Conservation (phyloP, 768 basidiomycete genomes). For the Antrodiella citrinella region DNA sequence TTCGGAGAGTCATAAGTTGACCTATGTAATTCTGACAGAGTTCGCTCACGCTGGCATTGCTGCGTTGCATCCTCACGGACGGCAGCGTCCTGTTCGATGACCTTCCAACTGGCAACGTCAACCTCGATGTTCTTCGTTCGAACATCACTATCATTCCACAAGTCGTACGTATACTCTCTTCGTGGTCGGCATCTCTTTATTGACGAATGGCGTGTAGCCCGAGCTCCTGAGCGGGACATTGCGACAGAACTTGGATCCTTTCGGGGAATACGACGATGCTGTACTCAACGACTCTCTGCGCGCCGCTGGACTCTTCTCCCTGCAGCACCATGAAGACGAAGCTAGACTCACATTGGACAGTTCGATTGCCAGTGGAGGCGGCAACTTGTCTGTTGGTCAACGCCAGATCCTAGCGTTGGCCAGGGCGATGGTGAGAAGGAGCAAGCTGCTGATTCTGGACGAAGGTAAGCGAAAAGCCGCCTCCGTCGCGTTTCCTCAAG, state of each 20-base stretch:
- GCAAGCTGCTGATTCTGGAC: slow-evolving; percentile 50
- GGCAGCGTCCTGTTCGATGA: slow-evolving; percentile 46
- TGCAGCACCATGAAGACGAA: slow-evolving; percentile 28
- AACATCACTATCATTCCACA: slow-evolving; percentile 56
- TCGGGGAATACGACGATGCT: slow-evolving; percentile 44
- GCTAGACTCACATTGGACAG: slow-evolving; percentile 35
- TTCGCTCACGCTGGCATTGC: slow-evolving; percentile 41
- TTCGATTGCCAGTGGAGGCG: slow-evolving; percentile 33
- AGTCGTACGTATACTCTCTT: slow-evolving; percentile 25
- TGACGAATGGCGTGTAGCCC: slow-evolving; percentile 20
- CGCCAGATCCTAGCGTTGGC: slow-evolving; percentile 53
- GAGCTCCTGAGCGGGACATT: slow-evolving; percentile 47
- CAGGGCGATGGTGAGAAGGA: slow-evolving; percentile 45
- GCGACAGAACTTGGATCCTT: slow-evolving; percentile 52
- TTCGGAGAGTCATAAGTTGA: not conserved
- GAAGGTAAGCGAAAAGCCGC: no score
- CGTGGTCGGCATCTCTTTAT: not conserved
- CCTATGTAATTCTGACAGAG: slow-evolving; percentile 22
- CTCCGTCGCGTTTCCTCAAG: slow-evolving; percentile 9
- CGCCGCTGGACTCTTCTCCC: slow-evolving; percentile 36
- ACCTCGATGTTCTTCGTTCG: slow-evolving; percentile 42
- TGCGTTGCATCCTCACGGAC: slow-evolving; percentile 45
- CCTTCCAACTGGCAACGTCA: slow-evolving; percentile 33
- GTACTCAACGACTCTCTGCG: slow-evolving; percentile 40
- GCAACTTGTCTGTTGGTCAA: slow-evolving; percentile 45